Evolutionary conservation across 345 rosid genomes (phyloP), one percentile per base, ranked within the genome.

Genomic region (Camelina laxa): DNA sequence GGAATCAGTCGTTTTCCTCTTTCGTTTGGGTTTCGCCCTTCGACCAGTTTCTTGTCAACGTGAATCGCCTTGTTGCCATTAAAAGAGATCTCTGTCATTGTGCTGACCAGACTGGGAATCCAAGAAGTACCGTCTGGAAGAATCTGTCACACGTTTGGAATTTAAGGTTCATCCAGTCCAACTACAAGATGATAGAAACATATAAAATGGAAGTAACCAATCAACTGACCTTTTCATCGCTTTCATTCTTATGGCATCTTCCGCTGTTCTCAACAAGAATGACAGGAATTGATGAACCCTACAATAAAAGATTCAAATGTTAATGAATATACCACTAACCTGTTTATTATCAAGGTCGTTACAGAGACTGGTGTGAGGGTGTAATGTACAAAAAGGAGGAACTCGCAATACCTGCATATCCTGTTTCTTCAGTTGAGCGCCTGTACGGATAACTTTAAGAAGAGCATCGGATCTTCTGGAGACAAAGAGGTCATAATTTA

Each of bases 381-480:
- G 61, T 39, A 17, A 30, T 42, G 15, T 41, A 33, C 6, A 7
- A 7, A 17, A 39, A 65, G 45, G 57, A 62, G 70, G 48, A 24
- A 66, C 22, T 31, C 6, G 0, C 20, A 13, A 20, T 72, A 82
- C 90, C 88, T 84, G 82, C 45, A 75, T 10, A 42, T 88, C 87
- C 3, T 79, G 82, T 69, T 83, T 89, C 76, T 82, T 84, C 63
- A 84, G 69, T 67, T 84, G 77, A 22, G 88, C 85, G 65, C 92
- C 95, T 12, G 73, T 45, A 39, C 74, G 72, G 78, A 91, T 82
- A 20, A 84, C 79, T 72, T 82, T 87, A 16, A 89, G 75, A 56
- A 89, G 89, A 72, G 91, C 89, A 57, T 89, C 91, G 1, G 93
- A 86, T 81, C 97, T 83, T 82, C 81, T 86, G 27, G 84, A 71